phyloP scores from a whole-genome alignment of 2,329 filamentous ascomycete species.

The Hirsutella minnesotensis region DNA sequence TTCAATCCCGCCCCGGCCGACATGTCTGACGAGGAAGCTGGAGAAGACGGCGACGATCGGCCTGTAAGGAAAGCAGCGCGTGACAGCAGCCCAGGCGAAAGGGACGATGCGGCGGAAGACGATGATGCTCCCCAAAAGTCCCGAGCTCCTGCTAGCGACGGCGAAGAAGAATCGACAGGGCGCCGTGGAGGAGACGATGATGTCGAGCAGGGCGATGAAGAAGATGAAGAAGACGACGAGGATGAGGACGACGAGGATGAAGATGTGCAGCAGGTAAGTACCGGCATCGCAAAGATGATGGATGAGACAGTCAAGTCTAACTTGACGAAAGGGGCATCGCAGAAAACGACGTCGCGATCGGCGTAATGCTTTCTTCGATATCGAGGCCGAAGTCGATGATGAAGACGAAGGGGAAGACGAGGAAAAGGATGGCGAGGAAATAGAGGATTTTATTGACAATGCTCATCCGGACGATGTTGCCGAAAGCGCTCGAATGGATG shows the following conservation, averaged over 20 bases:
- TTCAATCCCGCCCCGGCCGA: slow-evolving; percentile 77
- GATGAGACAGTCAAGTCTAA: slow-evolving; percentile 5
- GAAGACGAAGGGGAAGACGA: slow-evolving; percentile 82
- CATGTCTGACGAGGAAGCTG: slow-evolving; percentile 49
- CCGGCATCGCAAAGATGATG: background rate
- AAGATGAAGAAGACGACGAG: slow-evolving; percentile 38
- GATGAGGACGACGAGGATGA: slow-evolving; percentile 55
- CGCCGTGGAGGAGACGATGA: slow-evolving; percentile 20
- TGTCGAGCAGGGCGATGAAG: slow-evolving; percentile 25
- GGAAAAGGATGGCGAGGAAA: slow-evolving; percentile 76
- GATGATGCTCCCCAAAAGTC: slow-evolving; percentile 18
- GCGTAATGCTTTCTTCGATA: slow-evolving; percentile 86
- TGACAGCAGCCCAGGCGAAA: slow-evolving; percentile 25
- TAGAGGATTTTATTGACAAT: slow-evolving; percentile 77
- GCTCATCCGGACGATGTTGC: slow-evolving; percentile 83
- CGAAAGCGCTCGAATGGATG: slow-evolving; percentile 67
- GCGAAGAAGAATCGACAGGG: slow-evolving; percentile 24
- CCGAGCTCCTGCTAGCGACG: slow-evolving; percentile 15
- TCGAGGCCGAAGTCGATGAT: slow-evolving; percentile 95
- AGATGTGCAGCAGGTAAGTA: slow-evolving; percentile 51
- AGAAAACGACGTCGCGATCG: slow-evolving; percentile 70
- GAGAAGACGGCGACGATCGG: slow-evolving; percentile 26
- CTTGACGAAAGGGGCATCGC: slow-evolving; percentile 44
- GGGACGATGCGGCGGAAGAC: slow-evolving; percentile 20
- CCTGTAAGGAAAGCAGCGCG: slow-evolving; percentile 19